Evolutionary conservation across 208 protist genomes (phyloP).

Genomic region (Trypanosoma melophagium): DNA sequence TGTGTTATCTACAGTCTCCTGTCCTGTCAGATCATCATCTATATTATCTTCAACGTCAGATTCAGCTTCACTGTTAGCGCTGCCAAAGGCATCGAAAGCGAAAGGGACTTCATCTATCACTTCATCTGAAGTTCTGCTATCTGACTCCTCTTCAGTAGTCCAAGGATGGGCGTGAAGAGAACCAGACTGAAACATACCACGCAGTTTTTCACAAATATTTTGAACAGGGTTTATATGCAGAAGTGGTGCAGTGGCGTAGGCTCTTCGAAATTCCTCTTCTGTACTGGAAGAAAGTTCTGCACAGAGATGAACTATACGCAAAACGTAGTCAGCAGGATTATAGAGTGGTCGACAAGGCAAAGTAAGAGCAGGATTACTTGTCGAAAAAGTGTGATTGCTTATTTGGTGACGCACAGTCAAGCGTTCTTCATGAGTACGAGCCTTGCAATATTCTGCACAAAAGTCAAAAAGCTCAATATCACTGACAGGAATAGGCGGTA

Average conservation of each 20-base stretch:
- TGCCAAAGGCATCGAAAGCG: background rate
- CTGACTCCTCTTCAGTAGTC: background rate
- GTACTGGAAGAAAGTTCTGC: conserved; percentile 19
- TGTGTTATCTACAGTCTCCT: conserved; percentile 65
- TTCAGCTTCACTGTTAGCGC: conserved; percentile 2
- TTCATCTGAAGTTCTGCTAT: background rate
- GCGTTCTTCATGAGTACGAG: conserved; percentile 37
- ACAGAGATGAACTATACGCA: conserved; percentile 67
- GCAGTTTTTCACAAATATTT: conserved; percentile 47
- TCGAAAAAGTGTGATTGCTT: conserved; percentile 12
- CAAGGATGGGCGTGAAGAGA: conserved; percentile 3
- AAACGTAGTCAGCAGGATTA: conserved; percentile 71
- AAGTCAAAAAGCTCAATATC: conserved; percentile 56
- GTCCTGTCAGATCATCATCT: conserved; percentile 52
- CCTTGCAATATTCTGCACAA: conserved; percentile 55
- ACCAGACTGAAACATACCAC: conserved; percentile 26
- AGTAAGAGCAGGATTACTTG: conserved; percentile 12
- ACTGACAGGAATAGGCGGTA: conserved; percentile 64
- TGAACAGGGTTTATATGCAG: conserved; percentile 69
- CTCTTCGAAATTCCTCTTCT: conserved; percentile 26
- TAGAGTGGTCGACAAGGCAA: conserved; percentile 42
- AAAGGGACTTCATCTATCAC: background rate
- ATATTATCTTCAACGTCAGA: conserved; percentile 13
- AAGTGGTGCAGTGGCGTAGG: conserved; percentile 40
- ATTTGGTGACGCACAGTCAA: conserved; percentile 36